Evolutionary conservation across 1,284 basidiomycete genomes (phyloP).

Genomic region (Amylostereum chailletii): DNA sequence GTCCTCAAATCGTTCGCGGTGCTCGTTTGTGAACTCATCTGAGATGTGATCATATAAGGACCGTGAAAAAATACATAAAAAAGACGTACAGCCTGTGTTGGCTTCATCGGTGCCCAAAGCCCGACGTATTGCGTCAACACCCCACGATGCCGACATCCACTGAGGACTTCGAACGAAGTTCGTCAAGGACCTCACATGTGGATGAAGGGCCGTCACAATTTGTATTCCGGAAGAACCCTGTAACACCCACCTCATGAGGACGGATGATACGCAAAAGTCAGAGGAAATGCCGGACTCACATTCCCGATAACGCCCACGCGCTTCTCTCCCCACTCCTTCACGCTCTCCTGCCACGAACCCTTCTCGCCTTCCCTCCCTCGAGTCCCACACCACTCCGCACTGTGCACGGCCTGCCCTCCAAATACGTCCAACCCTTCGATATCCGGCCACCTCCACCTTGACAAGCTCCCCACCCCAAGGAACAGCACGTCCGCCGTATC

Average conservation of each 20-base stretch:
- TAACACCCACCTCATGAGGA: neutral
- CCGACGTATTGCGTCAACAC: constrained; percentile 25
- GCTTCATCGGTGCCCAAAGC: constrained; percentile 21
- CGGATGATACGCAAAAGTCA: neutral
- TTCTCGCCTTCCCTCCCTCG: too few species aligned
- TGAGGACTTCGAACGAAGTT: constrained; percentile 49
- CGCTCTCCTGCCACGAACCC: constrained; percentile 33
- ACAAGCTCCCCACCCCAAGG: constrained; percentile 35
- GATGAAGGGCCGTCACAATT: constrained; percentile 43
- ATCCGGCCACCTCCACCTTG: constrained; percentile 47
- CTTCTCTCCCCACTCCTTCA: constrained; percentile 38
- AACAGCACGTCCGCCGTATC: constrained; percentile 42
- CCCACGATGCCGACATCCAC: constrained; percentile 40
- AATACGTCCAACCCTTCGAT: constrained; percentile 41
- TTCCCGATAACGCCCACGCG: constrained; percentile 44
- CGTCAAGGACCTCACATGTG: constrained; percentile 33
- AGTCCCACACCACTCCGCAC: constrained; percentile 31
- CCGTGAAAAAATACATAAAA: neutral
- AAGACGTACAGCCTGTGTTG: constrained; percentile 25
- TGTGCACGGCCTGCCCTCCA: constrained; percentile 38
- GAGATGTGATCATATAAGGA: neutral
- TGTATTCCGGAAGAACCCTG: constrained; percentile 51
- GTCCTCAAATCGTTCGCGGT: neutral
- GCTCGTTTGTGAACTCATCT: neutral
- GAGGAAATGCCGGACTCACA: constrained; percentile 20